Conservation (phyloP, 2,329 filamentous ascomycete genomes). For the Scedosporium boydii region DNA sequence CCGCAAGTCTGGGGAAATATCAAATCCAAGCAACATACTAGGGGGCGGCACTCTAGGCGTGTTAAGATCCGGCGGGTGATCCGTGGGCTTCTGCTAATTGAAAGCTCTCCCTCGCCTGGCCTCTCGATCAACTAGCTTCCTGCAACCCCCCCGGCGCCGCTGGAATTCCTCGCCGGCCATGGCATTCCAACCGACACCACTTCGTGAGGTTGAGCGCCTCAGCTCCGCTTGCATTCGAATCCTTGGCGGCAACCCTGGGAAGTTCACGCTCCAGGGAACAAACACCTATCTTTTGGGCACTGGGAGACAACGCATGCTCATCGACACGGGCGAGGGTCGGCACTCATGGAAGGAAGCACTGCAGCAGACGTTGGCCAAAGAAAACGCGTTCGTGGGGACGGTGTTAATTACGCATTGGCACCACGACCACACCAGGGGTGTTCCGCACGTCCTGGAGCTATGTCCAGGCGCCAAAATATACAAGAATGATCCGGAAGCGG, state of each 20-base stretch:
- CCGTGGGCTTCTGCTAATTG: too few relatives aligned
- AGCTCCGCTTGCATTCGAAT: slow-evolving; percentile 74
- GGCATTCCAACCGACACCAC: slow-evolving; percentile 49
- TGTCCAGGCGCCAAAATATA: slow-evolving; percentile 56
- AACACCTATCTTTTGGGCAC: slow-evolving; percentile 91
- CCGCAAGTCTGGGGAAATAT: too few relatives aligned
- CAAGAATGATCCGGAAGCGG: slow-evolving; percentile 51
- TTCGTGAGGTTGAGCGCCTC: slow-evolving; percentile 69
- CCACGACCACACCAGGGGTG: slow-evolving; percentile 71
- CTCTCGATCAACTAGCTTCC: too few relatives aligned
- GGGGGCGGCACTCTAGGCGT: too few relatives aligned
- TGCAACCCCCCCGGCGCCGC: too few relatives aligned
- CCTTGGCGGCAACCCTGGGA: slow-evolving; percentile 82
- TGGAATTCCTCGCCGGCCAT: slow-evolving; percentile 28
- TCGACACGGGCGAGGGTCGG: slow-evolving; percentile 83
- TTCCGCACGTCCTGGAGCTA: slow-evolving; percentile 55
- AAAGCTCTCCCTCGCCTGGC: too few relatives aligned
- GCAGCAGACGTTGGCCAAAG: slow-evolving; percentile 51
- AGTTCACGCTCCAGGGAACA: slow-evolving; percentile 68
- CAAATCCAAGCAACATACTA: too few relatives aligned
- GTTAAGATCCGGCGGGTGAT: too few relatives aligned
- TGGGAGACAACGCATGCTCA: slow-evolving; percentile 62
- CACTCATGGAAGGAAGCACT: slow-evolving; percentile 63
- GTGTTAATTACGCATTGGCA: slow-evolving; percentile 90
- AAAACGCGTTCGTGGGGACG: slow-evolving; percentile 58